These are phyloP conservation scores for Monosporozyma unispora DNA, from an alignment of 805 yeast species.

Conservation along the genomic window DNA sequence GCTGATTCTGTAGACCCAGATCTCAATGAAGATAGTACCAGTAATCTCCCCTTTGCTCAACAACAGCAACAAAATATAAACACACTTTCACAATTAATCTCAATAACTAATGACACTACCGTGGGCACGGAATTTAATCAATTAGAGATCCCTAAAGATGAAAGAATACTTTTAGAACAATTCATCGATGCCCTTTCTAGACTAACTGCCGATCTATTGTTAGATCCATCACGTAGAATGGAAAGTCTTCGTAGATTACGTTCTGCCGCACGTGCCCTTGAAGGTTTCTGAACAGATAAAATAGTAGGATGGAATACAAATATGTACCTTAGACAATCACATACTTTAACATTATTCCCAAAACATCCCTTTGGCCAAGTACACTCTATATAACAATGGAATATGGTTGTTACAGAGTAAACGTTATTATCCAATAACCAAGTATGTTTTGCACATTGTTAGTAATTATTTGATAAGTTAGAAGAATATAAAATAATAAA, in stretches of 20 bases:
- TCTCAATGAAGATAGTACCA: background rate
- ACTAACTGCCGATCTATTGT: slow-evolving; percentile 81
- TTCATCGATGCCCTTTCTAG: slow-evolving; percentile 78
- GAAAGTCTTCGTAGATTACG: slow-evolving; percentile 75
- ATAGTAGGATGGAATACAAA: no score
- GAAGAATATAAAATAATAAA: no score
- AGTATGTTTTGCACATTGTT: no score
- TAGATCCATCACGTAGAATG: slow-evolving; percentile 70
- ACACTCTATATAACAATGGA: no score
- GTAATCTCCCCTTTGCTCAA: background rate
- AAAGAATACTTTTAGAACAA: slow-evolving; percentile 71
- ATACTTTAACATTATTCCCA: no score
- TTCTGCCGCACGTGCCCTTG: slow-evolving; percentile 76
- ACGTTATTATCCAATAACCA: no score
- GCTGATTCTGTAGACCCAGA: background rate
- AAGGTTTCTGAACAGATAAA: slow-evolving; percentile 47
- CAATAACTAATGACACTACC: slow-evolving; percentile 35
- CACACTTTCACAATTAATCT: slow-evolving; percentile 31
- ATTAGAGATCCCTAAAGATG: slow-evolving; percentile 64
- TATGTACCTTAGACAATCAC: background rate
- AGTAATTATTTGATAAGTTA: no score
- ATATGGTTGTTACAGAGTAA: no score
- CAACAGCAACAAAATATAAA: slow-evolving; percentile 19
- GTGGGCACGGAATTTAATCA: slow-evolving; percentile 57
- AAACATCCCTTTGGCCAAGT: no score